phyloP scores from a whole-genome alignment of 805 yeast genomes.

The Ogataea zsoltii region DNA sequence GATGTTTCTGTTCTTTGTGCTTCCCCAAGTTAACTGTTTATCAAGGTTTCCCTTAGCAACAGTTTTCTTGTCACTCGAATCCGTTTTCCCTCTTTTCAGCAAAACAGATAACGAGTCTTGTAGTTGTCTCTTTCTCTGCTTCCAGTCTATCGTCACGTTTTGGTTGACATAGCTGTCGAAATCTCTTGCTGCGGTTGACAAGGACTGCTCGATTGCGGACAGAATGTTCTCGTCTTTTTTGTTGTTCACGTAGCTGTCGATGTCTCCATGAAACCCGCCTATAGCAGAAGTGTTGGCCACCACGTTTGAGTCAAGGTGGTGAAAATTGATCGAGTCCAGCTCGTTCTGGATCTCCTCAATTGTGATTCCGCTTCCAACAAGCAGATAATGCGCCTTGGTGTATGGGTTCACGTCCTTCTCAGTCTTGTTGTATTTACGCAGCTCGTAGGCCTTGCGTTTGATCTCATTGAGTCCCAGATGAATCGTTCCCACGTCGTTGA shows the following conservation, averaged over 20 bases:
- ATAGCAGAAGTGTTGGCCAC: background rate
- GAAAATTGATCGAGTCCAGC: slow-evolving; percentile 42
- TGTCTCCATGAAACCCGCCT: slow-evolving; percentile 36
- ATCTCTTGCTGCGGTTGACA: slow-evolving; percentile 72
- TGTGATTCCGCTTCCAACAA: slow-evolving; percentile 86
- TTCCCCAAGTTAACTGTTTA: slow-evolving; percentile 32
- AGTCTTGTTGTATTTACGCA: slow-evolving; percentile 45
- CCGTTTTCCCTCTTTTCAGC: slow-evolving; percentile 31
- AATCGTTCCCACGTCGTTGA: slow-evolving; percentile 73
- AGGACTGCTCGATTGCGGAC: slow-evolving; percentile 78
- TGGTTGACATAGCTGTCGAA: slow-evolving; percentile 76
- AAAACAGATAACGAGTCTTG: slow-evolving; percentile 69
- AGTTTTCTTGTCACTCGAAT: slow-evolving; percentile 22
- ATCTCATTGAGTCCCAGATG: slow-evolving; percentile 81
- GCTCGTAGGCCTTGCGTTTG: slow-evolving; percentile 60
- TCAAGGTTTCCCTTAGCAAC: slow-evolving; percentile 20
- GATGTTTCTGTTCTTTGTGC: slow-evolving; percentile 26
- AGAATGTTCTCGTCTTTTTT: slow-evolving; percentile 83
- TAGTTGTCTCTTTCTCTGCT: slow-evolving; percentile 69
- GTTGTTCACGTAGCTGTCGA: slow-evolving; percentile 62
- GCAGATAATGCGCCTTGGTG: slow-evolving; percentile 81
- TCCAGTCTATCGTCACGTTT: slow-evolving; percentile 83
- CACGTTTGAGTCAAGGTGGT: slow-evolving; percentile 17
- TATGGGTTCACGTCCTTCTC: slow-evolving; percentile 41
- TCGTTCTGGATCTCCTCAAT: slow-evolving; percentile 78